Percentiles rank a stretch among this genome's conserved stretches.
Evolutionary conservation across 345 rosid genomes (phyloP).

Genomic region (Toxicodendron radicans): DNA sequence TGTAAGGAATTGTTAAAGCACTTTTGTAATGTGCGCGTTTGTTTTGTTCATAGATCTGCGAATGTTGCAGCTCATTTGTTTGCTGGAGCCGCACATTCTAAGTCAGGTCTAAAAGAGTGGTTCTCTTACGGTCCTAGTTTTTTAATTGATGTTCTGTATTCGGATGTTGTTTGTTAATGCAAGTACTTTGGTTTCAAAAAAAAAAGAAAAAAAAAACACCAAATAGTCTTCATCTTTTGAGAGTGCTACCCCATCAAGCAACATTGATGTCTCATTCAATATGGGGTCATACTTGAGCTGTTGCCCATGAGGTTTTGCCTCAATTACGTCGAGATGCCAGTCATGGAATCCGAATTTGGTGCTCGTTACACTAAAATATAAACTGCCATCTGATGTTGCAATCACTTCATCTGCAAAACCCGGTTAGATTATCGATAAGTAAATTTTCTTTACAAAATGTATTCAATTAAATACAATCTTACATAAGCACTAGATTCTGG

Average conservation of each 20-base stretch:
- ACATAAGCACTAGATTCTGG: too few species aligned
- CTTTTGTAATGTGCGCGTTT: too few species aligned
- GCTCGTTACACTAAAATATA: slow-evolving; percentile 51
- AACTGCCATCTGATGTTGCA: slow-evolving; percentile 50
- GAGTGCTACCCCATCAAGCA: slow-evolving; percentile 55
- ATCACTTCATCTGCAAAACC: slow-evolving; percentile 59
- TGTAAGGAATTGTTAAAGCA: too few species aligned
- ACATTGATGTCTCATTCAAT: slow-evolving; percentile 28
- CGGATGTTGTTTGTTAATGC: too few species aligned
- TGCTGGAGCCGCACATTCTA: too few species aligned
- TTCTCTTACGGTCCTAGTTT: too few species aligned
- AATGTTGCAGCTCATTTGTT: too few species aligned
- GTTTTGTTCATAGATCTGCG: too few species aligned
- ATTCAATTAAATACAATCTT: too few species aligned
- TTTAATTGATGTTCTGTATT: too few species aligned
- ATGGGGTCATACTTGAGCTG: slow-evolving; percentile 52
- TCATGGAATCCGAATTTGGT: slow-evolving; percentile 41
- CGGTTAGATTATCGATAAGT: slow-evolving; percentile 3
- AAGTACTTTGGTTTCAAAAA: too few species aligned
- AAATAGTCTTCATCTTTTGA: slow-evolving; percentile 45
- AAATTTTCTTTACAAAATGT: background rate
- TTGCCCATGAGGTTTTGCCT: slow-evolving; percentile 57
- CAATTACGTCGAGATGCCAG: slow-evolving; percentile 48
- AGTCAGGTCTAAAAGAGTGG: too few species aligned
- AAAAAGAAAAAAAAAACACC: slow-evolving; percentile 16